phyloP scores from a whole-genome alignment of 2,329 filamentous ascomycete species.

The Rhinocladiella similis region DNA sequence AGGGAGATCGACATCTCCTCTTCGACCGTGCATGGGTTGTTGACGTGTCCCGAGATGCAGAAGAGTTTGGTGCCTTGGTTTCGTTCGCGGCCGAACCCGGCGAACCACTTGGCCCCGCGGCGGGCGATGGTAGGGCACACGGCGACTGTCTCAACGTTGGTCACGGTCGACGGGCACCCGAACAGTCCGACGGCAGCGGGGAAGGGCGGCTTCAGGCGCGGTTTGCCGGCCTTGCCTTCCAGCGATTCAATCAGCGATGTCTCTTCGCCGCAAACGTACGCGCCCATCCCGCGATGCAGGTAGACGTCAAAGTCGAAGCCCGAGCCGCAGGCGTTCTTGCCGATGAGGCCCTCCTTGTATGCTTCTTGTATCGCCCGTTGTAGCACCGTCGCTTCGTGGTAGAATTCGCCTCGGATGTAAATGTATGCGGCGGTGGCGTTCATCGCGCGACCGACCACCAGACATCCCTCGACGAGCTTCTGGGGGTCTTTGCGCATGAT shows the following conservation, averaged over 20 bases:
- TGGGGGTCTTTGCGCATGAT: conserved; percentile 99
- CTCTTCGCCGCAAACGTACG: conserved; percentile 97
- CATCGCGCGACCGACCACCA: conserved; percentile 96
- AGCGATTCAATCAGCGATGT: conserved; percentile 97
- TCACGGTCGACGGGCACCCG: conserved; percentile 95
- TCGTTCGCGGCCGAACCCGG: conserved; percentile 87
- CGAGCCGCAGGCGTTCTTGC: conserved; percentile 95
- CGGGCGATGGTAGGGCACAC: conserved; percentile 95
- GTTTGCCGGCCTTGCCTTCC: conserved; percentile 98
- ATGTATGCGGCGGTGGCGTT: conserved; percentile 98
- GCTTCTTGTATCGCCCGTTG: conserved; percentile 97
- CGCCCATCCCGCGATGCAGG: conserved; percentile 93
- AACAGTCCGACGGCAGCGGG: conserved; percentile 96
- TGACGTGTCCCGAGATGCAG: conserved; percentile 97
- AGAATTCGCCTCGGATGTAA: conserved; percentile 98
- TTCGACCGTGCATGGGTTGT: conserved; percentile 96
- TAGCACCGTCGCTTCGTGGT: conserved; percentile 89
- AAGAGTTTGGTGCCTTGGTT: conserved; percentile 98
- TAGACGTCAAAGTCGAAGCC: conserved; percentile 98
- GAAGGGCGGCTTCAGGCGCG: conserved; percentile 97
- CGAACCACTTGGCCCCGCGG: conserved; percentile 90
- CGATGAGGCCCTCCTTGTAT: conserved; percentile 89
- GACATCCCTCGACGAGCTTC: conserved; percentile 96
- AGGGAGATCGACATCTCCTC: conserved; percentile 99
- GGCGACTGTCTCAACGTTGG: conserved; percentile 96